Evolutionary conservation across 176 grass and related monocot genomes (phyloP), one percentile per base, ranked within the genome.

Genomic region (Miscanthus lutarioriparius): DNA sequence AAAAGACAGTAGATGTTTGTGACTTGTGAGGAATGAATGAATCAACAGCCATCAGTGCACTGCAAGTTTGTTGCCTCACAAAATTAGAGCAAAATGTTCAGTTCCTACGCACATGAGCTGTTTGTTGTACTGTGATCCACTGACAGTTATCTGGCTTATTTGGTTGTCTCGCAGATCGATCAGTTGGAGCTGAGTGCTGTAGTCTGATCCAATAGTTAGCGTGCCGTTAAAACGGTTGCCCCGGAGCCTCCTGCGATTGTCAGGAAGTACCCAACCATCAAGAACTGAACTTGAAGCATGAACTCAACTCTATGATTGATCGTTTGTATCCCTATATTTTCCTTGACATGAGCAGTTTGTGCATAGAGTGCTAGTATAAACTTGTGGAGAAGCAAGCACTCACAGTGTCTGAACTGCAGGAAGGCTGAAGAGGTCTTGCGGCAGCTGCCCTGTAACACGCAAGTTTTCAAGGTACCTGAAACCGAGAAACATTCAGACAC

Each of bases 121-220:
- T 9, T 91, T 86, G 26, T 2, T 68, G 75, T 88, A 94, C 59
- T 67, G n/a, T 76, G 64, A 30, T 71, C 56, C 92, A 20, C 87
- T 80, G 30, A 83, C 1, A 37, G 87, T 88, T 1, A 91, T 14
- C 12, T 10, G 0, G 35, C 6, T 54, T 20, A 98, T 98, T 0
- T 77, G 0, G 40, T 98, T 98, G 63, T 93, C 82, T 37, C 56
- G 91, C 49, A 98, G 67, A 91, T 98, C 95, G 45, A 98, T 91
- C 30, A 82, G 25, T 41, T 83, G 59, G 39, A 98, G 95, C 64
- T 86, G 87, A 71, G 54, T 80, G 33, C 91, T 68, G 76, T 83
- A 90, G 28, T 77, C 76, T 15, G 87, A 58, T 43, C 90, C 85
- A 48, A 95, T 87, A 10, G 37, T 48, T n/a, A 98, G 53, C 2